These are phyloP conservation scores for Lunasporangiospora selenospora DNA, from an alignment of 192 early-diverging fungal genomes.

Conservation along the genomic window DNA sequence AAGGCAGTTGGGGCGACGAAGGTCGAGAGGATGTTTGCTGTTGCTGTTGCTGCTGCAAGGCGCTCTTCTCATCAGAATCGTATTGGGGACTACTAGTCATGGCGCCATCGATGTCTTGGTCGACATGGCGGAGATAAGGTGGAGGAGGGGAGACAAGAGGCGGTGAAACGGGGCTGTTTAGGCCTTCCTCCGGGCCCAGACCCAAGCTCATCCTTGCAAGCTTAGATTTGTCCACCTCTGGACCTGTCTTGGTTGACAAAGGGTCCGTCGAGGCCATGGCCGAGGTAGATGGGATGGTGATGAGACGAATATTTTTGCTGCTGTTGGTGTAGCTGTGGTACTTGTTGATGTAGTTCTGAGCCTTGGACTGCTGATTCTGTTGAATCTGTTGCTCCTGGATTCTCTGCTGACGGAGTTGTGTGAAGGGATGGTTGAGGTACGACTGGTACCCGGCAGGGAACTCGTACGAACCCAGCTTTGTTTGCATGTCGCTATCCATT, in stretches of 20 bases:
- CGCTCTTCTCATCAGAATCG: constrained; percentile 9
- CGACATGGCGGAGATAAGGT: constrained; percentile 26
- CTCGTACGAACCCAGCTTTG: constrained; percentile 13
- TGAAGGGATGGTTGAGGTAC: constrained; percentile 35
- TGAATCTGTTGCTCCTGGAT: background rate
- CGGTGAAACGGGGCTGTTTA: constrained; percentile 22
- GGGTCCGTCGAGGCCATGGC: too few relatives aligned
- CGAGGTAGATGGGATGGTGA: constrained; percentile 24
- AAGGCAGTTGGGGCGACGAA: too few relatives aligned
- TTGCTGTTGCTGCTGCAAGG: background rate
- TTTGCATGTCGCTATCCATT: background rate
- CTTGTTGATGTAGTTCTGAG: constrained; percentile 16
- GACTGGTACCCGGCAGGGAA: constrained; percentile 28
- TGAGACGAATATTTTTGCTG: constrained; percentile 22
- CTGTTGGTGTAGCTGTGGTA: constrained; percentile 37
- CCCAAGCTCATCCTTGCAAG: too few relatives aligned
- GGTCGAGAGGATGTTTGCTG: constrained; percentile 5
- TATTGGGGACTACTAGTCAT: too few relatives aligned
- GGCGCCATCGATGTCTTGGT: background rate
- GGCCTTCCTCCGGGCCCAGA: too few relatives aligned
- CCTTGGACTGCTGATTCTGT: background rate
- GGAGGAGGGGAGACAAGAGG: constrained; percentile 41
- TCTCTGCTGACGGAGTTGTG: too few relatives aligned
- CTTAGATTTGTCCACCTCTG: too few relatives aligned
- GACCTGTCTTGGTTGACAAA: too few relatives aligned